These are phyloP conservation scores for Dryas drummondii DNA, from an alignment of 306 rosid genomes.

Conservation along the genomic window DNA sequence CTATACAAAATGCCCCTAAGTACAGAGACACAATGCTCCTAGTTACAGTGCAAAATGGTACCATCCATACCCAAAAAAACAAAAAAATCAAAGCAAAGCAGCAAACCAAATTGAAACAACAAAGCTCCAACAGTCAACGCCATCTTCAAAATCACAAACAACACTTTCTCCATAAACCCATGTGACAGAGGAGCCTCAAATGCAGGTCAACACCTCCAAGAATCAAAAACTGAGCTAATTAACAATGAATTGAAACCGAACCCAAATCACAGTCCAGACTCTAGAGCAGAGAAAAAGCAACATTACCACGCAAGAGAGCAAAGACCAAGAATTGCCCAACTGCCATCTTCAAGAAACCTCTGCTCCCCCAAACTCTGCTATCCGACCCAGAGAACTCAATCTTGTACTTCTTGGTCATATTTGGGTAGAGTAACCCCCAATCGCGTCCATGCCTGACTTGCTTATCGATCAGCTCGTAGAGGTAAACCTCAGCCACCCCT, in stretches of 20 bases:
- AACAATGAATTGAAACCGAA: background rate
- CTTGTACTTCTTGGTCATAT: slow-evolving; percentile 57
- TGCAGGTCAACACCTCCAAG: background rate
- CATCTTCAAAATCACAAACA: background rate
- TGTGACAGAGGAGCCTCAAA: background rate
- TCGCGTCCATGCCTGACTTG: slow-evolving; percentile 33
- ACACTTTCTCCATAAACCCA: slow-evolving; percentile 6
- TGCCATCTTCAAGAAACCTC: slow-evolving; percentile 8
- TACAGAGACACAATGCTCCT: background rate
- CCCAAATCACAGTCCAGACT: background rate
- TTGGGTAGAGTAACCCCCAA: slow-evolving; percentile 78
- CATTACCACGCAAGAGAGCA: slow-evolving; percentile 21
- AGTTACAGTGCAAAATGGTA: background rate
- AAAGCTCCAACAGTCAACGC: background rate
- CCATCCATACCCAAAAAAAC: background rate
- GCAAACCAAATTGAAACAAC: background rate
- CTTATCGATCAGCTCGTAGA: slow-evolving; percentile 70
- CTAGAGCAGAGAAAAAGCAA: background rate
- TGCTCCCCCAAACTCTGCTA: background rate
- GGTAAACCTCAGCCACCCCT: slow-evolving; percentile 53
- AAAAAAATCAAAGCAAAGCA: background rate
- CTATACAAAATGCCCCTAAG: background rate
- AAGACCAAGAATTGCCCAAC: slow-evolving; percentile 15
- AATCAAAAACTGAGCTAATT: background rate
- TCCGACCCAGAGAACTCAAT: slow-evolving; percentile 53